Percentiles rank a stretch among this genome's conserved stretches.
These are phyloP conservation scores for Cyanidiococcus yangmingshanensis DNA, from an alignment of 23 red algal species.

Conservation along the genomic window DNA sequence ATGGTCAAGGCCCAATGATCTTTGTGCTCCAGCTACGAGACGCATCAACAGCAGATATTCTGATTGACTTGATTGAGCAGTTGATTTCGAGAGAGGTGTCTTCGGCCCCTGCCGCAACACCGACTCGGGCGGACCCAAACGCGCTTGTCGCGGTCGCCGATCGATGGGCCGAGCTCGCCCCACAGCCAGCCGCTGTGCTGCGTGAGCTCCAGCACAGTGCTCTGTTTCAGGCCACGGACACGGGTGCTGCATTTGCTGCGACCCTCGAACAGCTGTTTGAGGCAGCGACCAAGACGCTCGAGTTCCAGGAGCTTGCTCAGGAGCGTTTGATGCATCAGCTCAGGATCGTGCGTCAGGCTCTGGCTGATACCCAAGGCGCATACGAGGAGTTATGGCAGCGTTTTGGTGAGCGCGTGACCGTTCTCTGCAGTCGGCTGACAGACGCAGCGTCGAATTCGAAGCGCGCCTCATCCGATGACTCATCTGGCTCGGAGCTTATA, in stretches of 20 bases:
- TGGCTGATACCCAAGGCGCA: background rate
- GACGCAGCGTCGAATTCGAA: background rate
- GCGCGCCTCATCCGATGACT: background rate
- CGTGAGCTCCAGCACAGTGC: background rate
- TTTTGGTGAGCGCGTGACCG: background rate
- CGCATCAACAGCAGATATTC: background rate
- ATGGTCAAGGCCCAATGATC: background rate
- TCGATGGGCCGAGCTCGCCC: background rate
- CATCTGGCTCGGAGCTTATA: background rate
- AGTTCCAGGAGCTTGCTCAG: background rate
- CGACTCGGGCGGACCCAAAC: too few relatives aligned
- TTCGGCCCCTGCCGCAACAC: background rate
- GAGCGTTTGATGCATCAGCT: background rate
- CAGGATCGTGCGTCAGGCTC: background rate
- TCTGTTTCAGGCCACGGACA: background rate
- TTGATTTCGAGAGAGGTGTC: background rate
- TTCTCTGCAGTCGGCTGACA: background rate
- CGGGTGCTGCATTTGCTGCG: background rate
- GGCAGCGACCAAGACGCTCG: background rate
- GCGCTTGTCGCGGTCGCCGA: too few relatives aligned
- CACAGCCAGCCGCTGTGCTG: background rate
- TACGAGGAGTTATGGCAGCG: background rate
- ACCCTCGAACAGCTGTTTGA: background rate
- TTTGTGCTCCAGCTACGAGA: conserved; percentile 5
- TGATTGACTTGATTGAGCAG: background rate